phyloP scores from a whole-genome alignment of 1,139 yeast species.

The Candida sp. region DNA sequence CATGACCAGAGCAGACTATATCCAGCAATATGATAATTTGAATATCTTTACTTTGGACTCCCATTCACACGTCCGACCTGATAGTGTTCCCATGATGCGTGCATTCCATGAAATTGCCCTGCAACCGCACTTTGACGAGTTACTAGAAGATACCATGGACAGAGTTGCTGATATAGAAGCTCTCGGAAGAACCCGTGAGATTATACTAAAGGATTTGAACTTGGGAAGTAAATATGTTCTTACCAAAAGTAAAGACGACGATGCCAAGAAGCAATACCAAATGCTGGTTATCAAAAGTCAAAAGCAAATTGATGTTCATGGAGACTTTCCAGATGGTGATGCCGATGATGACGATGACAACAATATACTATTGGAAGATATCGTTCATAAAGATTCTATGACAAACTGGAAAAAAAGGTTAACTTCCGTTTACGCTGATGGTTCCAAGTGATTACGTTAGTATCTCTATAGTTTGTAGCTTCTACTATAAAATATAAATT shows the following conservation, averaged over 20 bases:
- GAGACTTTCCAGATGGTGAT: constrained; percentile 16
- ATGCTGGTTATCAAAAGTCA: constrained; percentile 14
- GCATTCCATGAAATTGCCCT: constrained; percentile 78
- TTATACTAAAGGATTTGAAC: constrained; percentile 70
- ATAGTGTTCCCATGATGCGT: constrained; percentile 86
- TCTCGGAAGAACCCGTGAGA: constrained; percentile 74
- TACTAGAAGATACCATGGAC: constrained; percentile 67
- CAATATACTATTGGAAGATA: constrained; percentile 36
- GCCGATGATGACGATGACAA: constrained; percentile 33
- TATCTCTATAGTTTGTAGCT: too few relatives aligned
- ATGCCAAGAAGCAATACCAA: constrained; percentile 11
- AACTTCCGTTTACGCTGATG: constrained; percentile 1
- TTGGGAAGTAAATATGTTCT: constrained; percentile 47
- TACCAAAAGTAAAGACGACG: constrained; percentile 7
- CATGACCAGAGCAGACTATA: constrained; percentile 83
- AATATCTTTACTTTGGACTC: constrained; percentile 81
- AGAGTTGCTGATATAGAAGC: constrained; percentile 77
- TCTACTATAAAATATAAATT: too few relatives aligned
- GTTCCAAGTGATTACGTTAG: background rate
- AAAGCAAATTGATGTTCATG: constrained; percentile 19
- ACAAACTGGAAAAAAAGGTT: constrained; percentile 47
- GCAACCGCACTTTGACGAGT: constrained; percentile 67
- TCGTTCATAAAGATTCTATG: constrained; percentile 31
- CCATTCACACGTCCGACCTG: constrained; percentile 72
- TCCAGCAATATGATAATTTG: constrained; percentile 68